Conservation (phyloP, 1,284 basidiomycete species). For the Neotropicomus parvogracilis region DNA sequence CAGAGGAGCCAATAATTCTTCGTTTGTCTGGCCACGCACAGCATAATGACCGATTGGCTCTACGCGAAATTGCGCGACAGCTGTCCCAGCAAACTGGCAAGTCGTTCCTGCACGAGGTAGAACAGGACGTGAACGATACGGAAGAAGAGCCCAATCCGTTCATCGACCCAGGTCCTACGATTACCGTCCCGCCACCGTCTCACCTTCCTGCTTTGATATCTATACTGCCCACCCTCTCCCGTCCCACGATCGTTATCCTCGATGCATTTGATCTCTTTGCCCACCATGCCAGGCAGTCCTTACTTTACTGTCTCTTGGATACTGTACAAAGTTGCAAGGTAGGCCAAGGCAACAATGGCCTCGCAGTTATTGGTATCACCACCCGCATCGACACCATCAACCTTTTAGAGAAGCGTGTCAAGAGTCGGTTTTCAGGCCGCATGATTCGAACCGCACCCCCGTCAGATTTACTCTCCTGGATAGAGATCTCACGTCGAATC, state of each 20-base stretch:
- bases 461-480: constrained; percentile 50
- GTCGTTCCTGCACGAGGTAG: constrained; percentile 45
- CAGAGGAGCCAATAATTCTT: constrained; percentile 63
- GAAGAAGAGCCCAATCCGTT: constrained; percentile 41
- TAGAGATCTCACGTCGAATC: constrained; percentile 41
- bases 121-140: constrained; percentile 28
- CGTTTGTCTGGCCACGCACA: constrained; percentile 85
- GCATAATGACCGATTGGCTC: constrained; percentile 81
- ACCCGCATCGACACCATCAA: constrained; percentile 85
- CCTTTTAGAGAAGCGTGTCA: constrained; percentile 89
- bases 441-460: constrained; percentile 75
- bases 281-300: constrained; percentile 80
- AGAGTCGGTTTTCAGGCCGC: constrained; percentile 91
- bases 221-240: constrained; percentile 68
- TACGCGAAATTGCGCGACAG: constrained; percentile 89
- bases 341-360: constrained; percentile 54
- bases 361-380: constrained; percentile 82
- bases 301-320: constrained; percentile 88
- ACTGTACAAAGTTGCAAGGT: constrained; percentile 70
- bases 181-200: constrained; percentile 60
- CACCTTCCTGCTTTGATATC: constrained; percentile 81
- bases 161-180: constrained; percentile 32
- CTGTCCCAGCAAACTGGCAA: constrained; percentile 65
- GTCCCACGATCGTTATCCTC: constrained; percentile 78
- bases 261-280: constrained; percentile 93